phyloP scores from a whole-genome alignment of 495 filamentous ascomycete genomes.

The Xylaria bambusicola region DNA sequence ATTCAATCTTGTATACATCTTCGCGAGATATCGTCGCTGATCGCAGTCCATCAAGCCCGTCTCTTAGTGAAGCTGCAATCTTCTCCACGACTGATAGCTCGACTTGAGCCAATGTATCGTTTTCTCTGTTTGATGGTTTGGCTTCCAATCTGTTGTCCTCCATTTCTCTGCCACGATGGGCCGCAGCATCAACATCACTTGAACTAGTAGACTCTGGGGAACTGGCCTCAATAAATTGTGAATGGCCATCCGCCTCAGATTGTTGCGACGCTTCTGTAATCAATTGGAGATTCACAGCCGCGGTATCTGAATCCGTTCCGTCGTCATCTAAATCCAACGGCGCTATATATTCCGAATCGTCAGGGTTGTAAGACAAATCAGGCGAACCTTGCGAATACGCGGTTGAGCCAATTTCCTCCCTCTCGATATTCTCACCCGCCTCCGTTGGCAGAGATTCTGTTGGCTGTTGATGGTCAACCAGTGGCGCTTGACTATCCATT shows the following conservation, averaged over 20 bases:
- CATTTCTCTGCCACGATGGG: slow-evolving; percentile 10
- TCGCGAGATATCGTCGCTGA: slow-evolving; percentile 49
- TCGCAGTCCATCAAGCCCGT: slow-evolving; percentile 54
- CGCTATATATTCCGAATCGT: neutral
- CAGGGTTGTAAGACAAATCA: slow-evolving; percentile 6
- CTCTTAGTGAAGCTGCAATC: slow-evolving; percentile 54
- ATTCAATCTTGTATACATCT: slow-evolving; percentile 62
- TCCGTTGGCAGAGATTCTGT: neutral
- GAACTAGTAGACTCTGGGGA: neutral
- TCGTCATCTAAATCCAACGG: slow-evolving; percentile 5
- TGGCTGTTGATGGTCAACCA: neutral
- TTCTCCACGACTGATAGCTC: slow-evolving; percentile 28
- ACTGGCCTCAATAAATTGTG: slow-evolving; percentile 15
- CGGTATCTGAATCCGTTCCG: slow-evolving; percentile 27
- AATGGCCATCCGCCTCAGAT: slow-evolving; percentile 22
- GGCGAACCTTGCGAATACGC: slow-evolving; percentile 2
- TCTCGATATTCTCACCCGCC: slow-evolving; percentile 16
- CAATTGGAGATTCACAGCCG: slow-evolving; percentile 34
- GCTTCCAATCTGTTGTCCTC: slow-evolving; percentile 13
- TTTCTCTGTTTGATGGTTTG: neutral
- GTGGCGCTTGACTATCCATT: slow-evolving; percentile 19
- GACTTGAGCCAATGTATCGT: neutral
- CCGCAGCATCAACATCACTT: slow-evolving; percentile 7
- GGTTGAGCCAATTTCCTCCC: slow-evolving; percentile 5
- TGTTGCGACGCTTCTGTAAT: slow-evolving; percentile 35